phyloP scores from a whole-genome alignment of 768 basidiomycete genomes.

The Cystofilobasidium macerans region DNA sequence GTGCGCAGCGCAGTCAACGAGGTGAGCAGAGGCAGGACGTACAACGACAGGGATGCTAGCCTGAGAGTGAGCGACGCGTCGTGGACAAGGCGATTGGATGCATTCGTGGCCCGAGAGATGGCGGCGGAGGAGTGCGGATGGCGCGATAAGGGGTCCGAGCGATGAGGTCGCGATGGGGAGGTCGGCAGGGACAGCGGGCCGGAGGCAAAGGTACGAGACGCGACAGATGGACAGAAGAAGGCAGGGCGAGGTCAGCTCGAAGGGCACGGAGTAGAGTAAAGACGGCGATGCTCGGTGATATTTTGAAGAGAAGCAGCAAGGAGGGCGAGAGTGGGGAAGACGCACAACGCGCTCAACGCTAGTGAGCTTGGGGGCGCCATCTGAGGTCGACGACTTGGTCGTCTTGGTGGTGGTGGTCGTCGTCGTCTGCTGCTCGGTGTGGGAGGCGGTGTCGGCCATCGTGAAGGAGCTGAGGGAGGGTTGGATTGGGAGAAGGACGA shows the following conservation, averaged over 20 bases:
- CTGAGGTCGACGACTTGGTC: not conserved
- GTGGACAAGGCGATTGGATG: not conserved
- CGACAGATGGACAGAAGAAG: no score
- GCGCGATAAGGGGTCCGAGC: not conserved
- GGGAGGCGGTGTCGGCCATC: not conserved
- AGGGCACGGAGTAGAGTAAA: no score
- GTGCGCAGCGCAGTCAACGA: no score
- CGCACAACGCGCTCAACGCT: not conserved
- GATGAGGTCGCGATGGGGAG: no score
- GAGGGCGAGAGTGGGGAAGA: not conserved
- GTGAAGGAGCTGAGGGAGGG: no score
- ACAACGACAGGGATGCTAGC: constrained; percentile 24
- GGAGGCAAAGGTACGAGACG: no score
- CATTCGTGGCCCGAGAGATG: not conserved
- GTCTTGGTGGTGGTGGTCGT: not conserved
- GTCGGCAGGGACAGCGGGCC: no score
- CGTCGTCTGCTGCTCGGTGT: not conserved
- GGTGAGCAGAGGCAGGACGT: not conserved
- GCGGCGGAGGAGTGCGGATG: not conserved
- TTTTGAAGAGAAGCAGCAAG: not conserved
- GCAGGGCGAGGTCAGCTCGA: no score
- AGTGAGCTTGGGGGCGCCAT: not conserved
- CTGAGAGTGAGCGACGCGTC: not conserved
- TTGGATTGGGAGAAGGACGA: no score
- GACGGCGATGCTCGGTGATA: no score